Percentiles rank a stretch among this genome's conserved stretches.
Evolutionary conservation across 2,329 filamentous ascomycete species (phyloP).

Genomic region (Neofusicoccum kwambonambiense): DNA sequence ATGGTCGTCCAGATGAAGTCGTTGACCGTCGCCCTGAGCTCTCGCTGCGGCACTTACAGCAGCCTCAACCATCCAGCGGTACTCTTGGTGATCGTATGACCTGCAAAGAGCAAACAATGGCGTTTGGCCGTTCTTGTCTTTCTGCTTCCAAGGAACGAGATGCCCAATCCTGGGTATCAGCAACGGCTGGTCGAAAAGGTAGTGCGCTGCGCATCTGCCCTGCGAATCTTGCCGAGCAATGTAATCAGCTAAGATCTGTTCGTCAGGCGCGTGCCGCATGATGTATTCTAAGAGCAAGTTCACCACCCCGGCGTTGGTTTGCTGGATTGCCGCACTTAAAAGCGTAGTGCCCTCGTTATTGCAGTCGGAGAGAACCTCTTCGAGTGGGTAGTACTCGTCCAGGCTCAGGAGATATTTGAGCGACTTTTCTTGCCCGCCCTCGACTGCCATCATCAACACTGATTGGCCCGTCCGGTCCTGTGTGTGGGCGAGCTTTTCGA

Average conservation of each 20-base stretch:
- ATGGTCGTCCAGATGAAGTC: conserved; percentile 89
- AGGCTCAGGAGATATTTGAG: conserved; percentile 78
- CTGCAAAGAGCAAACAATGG: conserved; percentile 91
- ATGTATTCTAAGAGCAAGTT: conserved; percentile 73
- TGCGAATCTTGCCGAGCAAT: conserved; percentile 74
- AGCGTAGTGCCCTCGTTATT: conserved; percentile 90
- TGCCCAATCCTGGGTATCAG: conserved; percentile 75
- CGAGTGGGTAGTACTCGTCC: conserved; percentile 69
- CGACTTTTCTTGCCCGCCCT: conserved; percentile 65
- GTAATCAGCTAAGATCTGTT: conserved; percentile 63
- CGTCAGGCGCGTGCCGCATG: conserved; percentile 52
- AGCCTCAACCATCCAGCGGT: conserved; percentile 81
- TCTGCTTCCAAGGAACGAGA: conserved; percentile 82
- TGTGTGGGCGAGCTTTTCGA: conserved; percentile 73
- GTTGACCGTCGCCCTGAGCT: conserved; percentile 72
- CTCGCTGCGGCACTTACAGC: conserved; percentile 72
- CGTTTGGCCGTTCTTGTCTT: conserved; percentile 96
- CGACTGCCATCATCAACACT: conserved; percentile 60
- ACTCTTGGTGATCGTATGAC: conserved; percentile 90
- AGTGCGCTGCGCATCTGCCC: conserved; percentile 90
- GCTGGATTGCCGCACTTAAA: conserved; percentile 84
- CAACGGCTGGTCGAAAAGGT: conserved; percentile 85
- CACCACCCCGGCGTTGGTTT: conserved; percentile 72
- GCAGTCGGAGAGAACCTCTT: conserved; percentile 73
- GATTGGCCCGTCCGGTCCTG: conserved; percentile 74